Base-by-base conservation (phyloP, 1,139 yeast species). In the Petasospora rhodanensis region DNA sequence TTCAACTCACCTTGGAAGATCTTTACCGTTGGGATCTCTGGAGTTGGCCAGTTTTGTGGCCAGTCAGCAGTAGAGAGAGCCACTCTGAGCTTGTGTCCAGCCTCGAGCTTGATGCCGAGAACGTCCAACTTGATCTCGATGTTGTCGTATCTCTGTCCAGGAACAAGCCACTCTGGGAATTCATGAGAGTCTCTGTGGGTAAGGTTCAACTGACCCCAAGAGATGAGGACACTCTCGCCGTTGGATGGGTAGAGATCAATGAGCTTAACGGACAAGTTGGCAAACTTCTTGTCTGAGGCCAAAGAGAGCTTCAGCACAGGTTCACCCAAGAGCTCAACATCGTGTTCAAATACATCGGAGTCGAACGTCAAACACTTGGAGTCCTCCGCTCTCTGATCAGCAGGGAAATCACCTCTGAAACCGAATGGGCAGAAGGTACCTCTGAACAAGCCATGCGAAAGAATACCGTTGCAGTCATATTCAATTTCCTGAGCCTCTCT, bases 361-460 rank as follows among this genome's bases (percentile, higher is more conserved):
- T 64, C 68, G 35, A 63, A 58, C 7, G 54, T 52, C 11, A 52
- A 30, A 38, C 65, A 58, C 35, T 64, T 64, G 7, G 59, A 43
- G 39, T 64, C 68, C 42, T 65, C 70, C 24, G 53, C 38, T 33
- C 53, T 55, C 37, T 65, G 70, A 37, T 65, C 68, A 9, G 64
- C 51, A n/a, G 70, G 67, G 46, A 64, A 64, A 39, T 64, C 69
- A 18, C 69, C 70, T 15, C 47, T 51, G 40, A 61, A 62, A 3
- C 70, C 70, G 45, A 64, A 64, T 22, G 70, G 69, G 49, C 70
- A 64, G 47, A 46, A 65, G 1, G 62, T 60, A 5, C 70, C 70
- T 47, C 69, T 55, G 39, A 61, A 61, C 14, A 59, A 39, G 8
- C 70, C 70, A 43, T 65, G 66, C 3, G 63, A 60, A 30, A 58